Base-by-base conservation (phyloP, 352 stramenopile genomes). In the Phytophthora citrophthora region DNA sequence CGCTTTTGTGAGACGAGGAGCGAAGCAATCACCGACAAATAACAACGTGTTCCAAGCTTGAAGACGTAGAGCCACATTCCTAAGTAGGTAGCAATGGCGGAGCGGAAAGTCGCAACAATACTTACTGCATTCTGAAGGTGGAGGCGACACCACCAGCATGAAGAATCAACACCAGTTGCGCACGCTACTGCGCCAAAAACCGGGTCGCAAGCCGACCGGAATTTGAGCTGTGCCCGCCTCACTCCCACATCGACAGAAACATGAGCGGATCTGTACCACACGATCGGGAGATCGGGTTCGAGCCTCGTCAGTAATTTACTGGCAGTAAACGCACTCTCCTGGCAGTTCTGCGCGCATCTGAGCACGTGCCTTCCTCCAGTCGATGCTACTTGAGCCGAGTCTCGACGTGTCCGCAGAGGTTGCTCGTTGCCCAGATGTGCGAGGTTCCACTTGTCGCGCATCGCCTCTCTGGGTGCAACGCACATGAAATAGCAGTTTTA, bases 311-410 rank as follows among this genome's bases (percentile, higher is more conserved):
- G 52, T 29, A 29, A 4, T 7, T 4, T 29, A 29, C 26, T 29
- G 26, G 26, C 20, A 20, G 20, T 41, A 53, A 43, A 41, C 34
- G 49, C 23, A 36, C 27, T 31, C 43, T 23, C 15, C 32, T 18
- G n/a, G n/a, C 39, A 16, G 31, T 24, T 38, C 43, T 55, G 55
- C 20, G 32, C 55, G 45, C 39, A 52, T 45, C 49, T 16, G 49
- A 66, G 40, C 50, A 23, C 58, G 50, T 66, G 58, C 58, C 58
- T 66, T 53, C 58, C 50, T 60, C 58, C 58, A 66, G 18, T 65
- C 56, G 56, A 3, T 38, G 13, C 39, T 10, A 13, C 26, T 29
- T 20, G 20, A 20, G 20, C 20, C 20, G 20, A 20, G 20, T 20
- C 52, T 43, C 10, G 44, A 32, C 24, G 24, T 6, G 18, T 3